Evolutionary conservation across 2,329 filamentous ascomycete species (phyloP), one percentile per base, ranked within the genome.

Genomic region (Juglanconis juglandina): DNA sequence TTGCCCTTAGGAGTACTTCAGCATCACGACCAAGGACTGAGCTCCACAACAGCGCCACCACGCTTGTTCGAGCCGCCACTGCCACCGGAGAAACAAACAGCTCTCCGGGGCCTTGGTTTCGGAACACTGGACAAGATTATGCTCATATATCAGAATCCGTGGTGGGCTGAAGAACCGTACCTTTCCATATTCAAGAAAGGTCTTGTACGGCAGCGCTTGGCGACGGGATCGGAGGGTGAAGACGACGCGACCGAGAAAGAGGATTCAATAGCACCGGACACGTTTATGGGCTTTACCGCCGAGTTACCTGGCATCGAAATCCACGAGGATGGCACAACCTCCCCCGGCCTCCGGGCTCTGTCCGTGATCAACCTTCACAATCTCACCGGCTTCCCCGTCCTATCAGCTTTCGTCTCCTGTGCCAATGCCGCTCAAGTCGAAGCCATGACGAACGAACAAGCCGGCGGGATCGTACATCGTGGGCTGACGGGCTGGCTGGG

Each of bases 111-210:
- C 52, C 57, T 59, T 13, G 57, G 57, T 5, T 59, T 50, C 17
- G 57, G 57, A 14, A 59, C 57, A 9, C 47, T 59, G 24, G 57
- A 59, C 34, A 59, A 59, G 51, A 50, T 59, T 42, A 59, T 59
- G 57, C 51, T 59, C 5, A 34, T 59, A 17, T 59, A 59, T 13
- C 13, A 30, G 24, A 59, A 17, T 14, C 42, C 57, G 10, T 59
- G 57, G 57, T 59, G 57, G 57, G 50, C 50, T 2, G 51, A 59
- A 42, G 50, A 54, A 14, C 57, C 57, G 3, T 59, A 54, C 24
- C 32, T 33, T 30, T 53, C 57, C 2, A 49, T 59, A 5, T 35
- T 59, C 6, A 30, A 44, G 3, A 53, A 54, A 13, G 50, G 50
- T 5, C 50, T 59, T 11, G 50, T 59, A 4, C 42, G 44, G n/a